Evolutionary conservation across 352 stramenopile genomes (phyloP), one percentile per base, ranked within the genome.

Genomic region (Globisporangium radiosum): DNA sequence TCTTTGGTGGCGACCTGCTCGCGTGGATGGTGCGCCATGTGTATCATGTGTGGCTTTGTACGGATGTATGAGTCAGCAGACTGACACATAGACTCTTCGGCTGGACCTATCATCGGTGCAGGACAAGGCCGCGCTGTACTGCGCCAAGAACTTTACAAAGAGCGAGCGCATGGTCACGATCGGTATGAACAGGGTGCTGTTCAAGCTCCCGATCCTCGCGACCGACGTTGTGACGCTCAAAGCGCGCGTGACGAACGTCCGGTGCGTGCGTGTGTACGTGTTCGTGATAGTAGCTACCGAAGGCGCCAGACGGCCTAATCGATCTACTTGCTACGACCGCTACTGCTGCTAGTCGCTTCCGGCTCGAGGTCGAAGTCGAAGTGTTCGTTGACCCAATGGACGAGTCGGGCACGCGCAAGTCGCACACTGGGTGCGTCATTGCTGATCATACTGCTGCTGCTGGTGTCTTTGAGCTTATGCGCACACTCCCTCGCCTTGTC

Each of bases 1-100:
- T 90, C 3, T 90, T 90, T 37, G 78, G 78, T 51, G 79, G 81
- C 25, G 78, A 87, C 40, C 54, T 89, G 37, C 72, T 87, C 49
- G 73, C 65, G 39, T 87, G 74, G 74, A 85, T 87, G 73, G 25
- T 33, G 25, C 25, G 25, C 25, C 25, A 33, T 33, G 25, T 33
- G 25, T 3, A 33, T 33, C 25, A 33, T 33, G 25, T 33, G 25
- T 33, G 25, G 25, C 25, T 33, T 3, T 33, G 25, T 33, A 33
- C 25, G 25, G 25, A 33, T 33, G 25, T 33, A 33, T 3, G 25
- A 33, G 25, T 33, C 25, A 33, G 39, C 39, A 43, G 39, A 43
- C 39, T 43, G 39, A 43, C 39, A 2, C 7, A 13, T 3, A 33
- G 25, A 2, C 25, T 1, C 25, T 33, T 33, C 25, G 25, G 25